Evolutionary conservation across 176 grass and related monocot genomes (phyloP).

Genomic region (Tillandsia leiboldiana): DNA sequence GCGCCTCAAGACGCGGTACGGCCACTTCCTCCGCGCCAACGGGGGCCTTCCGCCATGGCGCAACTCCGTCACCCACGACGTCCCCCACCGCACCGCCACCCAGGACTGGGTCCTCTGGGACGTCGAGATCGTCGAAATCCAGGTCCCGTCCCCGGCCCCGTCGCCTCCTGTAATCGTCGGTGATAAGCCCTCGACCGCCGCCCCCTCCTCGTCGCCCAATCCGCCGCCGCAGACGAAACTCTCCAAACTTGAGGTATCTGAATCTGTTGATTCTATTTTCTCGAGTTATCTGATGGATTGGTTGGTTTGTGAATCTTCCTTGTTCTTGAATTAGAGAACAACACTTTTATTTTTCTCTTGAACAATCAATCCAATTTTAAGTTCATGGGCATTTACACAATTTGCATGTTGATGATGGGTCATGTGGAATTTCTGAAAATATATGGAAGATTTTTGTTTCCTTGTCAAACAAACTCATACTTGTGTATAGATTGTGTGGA

Average conservation of each 20-base stretch:
- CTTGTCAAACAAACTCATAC: no score
- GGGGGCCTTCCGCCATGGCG: slow-evolving; percentile 50
- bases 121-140: slow-evolving; percentile 52
- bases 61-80: slow-evolving; percentile 70
- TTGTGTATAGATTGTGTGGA: no score
- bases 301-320: not conserved
- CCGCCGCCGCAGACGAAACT: slow-evolving; percentile 4
- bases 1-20: slow-evolving; percentile 51
- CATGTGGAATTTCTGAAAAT: no score
- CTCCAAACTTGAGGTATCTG: slow-evolving; percentile 36
- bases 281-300: no score
- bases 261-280: not conserved
- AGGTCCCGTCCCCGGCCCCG: not conserved
- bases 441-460: no score
- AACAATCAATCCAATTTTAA: no score
- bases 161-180: not conserved
- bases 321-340: not conserved
- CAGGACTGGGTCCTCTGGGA: slow-evolving; percentile 83
- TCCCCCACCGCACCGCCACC: slow-evolving; percentile 35
- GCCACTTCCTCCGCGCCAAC: slow-evolving; percentile 70
- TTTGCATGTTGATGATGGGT: no score
- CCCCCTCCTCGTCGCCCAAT: slow-evolving; percentile 15
- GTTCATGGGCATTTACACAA: not conserved
- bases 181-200: not conserved
- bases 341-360: no score